phyloP scores from a whole-genome alignment of 352 stramenopile genomes.

The Phytophthora palmivora region DNA sequence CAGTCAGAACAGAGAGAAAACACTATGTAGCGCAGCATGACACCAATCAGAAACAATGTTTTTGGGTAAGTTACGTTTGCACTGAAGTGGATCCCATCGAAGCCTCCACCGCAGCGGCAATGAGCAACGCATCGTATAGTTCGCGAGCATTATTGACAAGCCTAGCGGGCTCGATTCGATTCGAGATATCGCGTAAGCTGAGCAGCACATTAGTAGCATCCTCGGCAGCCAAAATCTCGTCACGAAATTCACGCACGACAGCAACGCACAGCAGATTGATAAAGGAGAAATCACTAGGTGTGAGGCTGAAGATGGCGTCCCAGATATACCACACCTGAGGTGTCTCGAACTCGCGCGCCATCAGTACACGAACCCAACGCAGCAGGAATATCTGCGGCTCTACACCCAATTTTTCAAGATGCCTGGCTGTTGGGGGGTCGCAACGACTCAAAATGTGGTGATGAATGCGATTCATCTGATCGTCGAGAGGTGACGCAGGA shows the following conservation, averaged over 20 bases:
- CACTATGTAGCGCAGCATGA: too few relatives aligned
- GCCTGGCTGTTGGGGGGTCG: slow-evolving; percentile 64
- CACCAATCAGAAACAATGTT: too few relatives aligned
- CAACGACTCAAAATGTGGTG: slow-evolving; percentile 66
- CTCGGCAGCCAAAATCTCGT: slow-evolving; percentile 68
- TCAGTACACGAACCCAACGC: slow-evolving; percentile 78
- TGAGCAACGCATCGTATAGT: slow-evolving; percentile 70
- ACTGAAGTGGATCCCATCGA: slow-evolving; percentile 31
- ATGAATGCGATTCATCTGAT: slow-evolving; percentile 82
- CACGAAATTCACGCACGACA: slow-evolving; percentile 66
- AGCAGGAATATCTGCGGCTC: slow-evolving; percentile 81
- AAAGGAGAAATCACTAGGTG: slow-evolving; percentile 73
- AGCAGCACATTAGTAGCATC: slow-evolving; percentile 68
- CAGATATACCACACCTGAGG: slow-evolving; percentile 82
- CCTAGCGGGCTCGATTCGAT: slow-evolving; percentile 52
- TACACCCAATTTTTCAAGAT: slow-evolving; percentile 54
- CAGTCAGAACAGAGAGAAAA: too few relatives aligned
- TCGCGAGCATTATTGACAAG: slow-evolving; percentile 68
- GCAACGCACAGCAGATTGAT: slow-evolving; percentile 84
- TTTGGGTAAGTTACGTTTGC: slow-evolving; percentile 23
- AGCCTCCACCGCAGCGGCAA: slow-evolving; percentile 67
- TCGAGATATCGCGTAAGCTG: slow-evolving; percentile 61
- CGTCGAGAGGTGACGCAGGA: slow-evolving; percentile 56
- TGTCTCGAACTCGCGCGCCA: slow-evolving; percentile 79
- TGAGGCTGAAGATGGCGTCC: slow-evolving; percentile 82